phyloP scores from a whole-genome alignment of 352 stramenopile genomes.

The Pythium aphanidermatum region DNA sequence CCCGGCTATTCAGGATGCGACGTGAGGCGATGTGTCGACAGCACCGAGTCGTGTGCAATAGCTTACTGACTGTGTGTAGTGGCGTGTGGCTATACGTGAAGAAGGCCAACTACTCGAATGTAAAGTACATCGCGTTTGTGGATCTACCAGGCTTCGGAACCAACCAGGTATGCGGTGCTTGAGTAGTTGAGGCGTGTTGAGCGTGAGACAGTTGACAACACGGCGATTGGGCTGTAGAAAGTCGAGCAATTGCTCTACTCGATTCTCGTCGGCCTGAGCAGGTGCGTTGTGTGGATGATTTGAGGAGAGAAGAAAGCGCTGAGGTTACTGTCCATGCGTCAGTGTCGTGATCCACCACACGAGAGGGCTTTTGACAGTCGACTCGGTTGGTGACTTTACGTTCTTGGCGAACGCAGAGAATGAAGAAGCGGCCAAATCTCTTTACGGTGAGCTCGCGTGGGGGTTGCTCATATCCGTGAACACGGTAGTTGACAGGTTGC shows the following conservation, averaged over 20 bases:
- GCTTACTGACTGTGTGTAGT: constrained; percentile 9
- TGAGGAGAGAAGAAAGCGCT: neutral
- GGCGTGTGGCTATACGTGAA: constrained; percentile 76
- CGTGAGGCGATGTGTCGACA: neutral
- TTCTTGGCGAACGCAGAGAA: constrained; percentile 30
- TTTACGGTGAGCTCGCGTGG: too few relatives aligned
- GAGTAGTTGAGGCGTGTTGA: neutral
- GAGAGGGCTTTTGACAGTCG: constrained; percentile 39
- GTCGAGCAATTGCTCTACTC: constrained; percentile 58
- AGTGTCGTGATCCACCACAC: constrained; percentile 73
- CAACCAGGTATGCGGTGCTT: constrained; percentile 16
- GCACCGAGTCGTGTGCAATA: neutral
- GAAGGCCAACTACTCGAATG: constrained; percentile 46
- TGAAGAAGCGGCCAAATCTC: neutral
- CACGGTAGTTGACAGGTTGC: too few relatives aligned
- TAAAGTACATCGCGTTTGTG: constrained; percentile 69
- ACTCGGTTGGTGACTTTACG: constrained; percentile 48
- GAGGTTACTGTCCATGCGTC: neutral
- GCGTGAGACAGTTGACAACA: too few relatives aligned
- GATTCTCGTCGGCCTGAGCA: constrained; percentile 59
- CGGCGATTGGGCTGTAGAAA: constrained; percentile 17
- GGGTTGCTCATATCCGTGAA: too few relatives aligned
- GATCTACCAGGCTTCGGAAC: constrained; percentile 43
- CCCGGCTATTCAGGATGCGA: neutral
- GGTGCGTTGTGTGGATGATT: constrained; percentile 18